Evolutionary conservation across 2,329 filamentous ascomycete genomes (phyloP).

Genomic region (Trichophyton mentagrophytes): DNA sequence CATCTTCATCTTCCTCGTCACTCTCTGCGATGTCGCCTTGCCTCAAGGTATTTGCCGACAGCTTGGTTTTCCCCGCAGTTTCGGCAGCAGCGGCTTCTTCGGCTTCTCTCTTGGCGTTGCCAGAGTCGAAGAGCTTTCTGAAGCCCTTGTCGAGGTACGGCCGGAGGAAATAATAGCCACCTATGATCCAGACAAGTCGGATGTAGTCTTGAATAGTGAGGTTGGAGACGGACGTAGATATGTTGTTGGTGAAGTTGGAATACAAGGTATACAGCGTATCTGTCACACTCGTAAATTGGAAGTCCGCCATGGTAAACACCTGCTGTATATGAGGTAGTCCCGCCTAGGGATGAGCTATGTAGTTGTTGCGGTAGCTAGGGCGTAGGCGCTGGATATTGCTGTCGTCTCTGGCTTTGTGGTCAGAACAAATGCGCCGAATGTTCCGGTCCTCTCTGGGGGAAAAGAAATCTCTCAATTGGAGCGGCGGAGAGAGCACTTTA

Average conservation of each 20-base stretch:
- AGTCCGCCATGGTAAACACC: background rate
- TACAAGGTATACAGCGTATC: constrained; percentile 16
- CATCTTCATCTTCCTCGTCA: constrained; percentile 28
- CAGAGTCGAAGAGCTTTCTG: constrained; percentile 39
- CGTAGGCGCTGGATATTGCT: background rate
- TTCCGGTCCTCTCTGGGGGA: background rate
- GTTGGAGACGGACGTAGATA: constrained; percentile 30
- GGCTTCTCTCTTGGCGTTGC: constrained; percentile 36
- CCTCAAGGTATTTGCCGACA: constrained; percentile 54
- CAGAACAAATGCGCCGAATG: background rate
- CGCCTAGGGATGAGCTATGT: no score
- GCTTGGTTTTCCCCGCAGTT: constrained; percentile 31
- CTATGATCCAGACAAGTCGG: constrained; percentile 57
- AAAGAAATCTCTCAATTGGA: background rate
- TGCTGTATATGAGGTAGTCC: background rate
- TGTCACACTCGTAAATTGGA: constrained; percentile 14
- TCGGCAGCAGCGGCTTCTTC: constrained; percentile 44
- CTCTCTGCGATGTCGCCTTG: constrained; percentile 41
- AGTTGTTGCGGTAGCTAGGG: no score
- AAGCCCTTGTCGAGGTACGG: constrained; percentile 61
- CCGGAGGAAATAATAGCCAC: constrained; percentile 60
- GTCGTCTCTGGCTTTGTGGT: background rate
- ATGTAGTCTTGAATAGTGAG: constrained; percentile 41
- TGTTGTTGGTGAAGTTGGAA: constrained; percentile 28
- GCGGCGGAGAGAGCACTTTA: background rate